Percentiles rank a stretch among this genome's conserved stretches.
Conservation (phyloP, 2,329 filamentous ascomycete species). For the Cyclaneusma minus region DNA sequence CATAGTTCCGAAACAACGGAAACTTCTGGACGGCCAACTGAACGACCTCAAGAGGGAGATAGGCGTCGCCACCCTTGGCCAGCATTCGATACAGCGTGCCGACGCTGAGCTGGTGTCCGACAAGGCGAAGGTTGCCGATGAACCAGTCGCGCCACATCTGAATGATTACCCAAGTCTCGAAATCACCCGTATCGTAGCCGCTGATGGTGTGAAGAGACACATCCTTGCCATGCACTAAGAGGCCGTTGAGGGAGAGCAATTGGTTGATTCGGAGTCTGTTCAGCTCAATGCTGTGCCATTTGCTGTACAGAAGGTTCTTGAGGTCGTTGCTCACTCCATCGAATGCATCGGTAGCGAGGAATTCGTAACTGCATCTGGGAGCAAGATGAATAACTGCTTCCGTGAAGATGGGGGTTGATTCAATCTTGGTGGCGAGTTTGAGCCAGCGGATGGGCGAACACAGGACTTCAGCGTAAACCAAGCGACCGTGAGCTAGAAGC, state of each 20-base stretch:
- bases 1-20: too few species aligned
- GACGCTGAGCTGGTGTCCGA: constrained; percentile 2
- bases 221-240: too few species aligned
- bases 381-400: constrained; percentile 13
- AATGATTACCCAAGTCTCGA: constrained; percentile 8
- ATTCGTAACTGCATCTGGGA: too few species aligned
- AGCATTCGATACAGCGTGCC: constrained; percentile 11
- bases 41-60: constrained; percentile 7
- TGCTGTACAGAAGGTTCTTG: too few species aligned
- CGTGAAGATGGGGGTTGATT: constrained; percentile 9
- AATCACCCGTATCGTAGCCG: too few species aligned
- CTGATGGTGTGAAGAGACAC: too few species aligned
- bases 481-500: constrained; percentile 6
- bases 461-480: constrained; percentile 8
- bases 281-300: too few species aligned
- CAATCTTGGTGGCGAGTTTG: constrained; percentile 5
- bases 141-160: constrained; percentile 15
- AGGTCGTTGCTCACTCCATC: too few species aligned
- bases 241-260: too few species aligned
- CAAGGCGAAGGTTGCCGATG: constrained; percentile 1
- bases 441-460: constrained; percentile 11
- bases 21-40: constrained; percentile 1
- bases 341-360: too few species aligned
- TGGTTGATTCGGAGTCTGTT: too few species aligned
- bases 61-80: constrained; percentile 8